Base-by-base conservation (phyloP, 2,329 filamentous ascomycete species). In the Monosporascus sp. region DNA sequence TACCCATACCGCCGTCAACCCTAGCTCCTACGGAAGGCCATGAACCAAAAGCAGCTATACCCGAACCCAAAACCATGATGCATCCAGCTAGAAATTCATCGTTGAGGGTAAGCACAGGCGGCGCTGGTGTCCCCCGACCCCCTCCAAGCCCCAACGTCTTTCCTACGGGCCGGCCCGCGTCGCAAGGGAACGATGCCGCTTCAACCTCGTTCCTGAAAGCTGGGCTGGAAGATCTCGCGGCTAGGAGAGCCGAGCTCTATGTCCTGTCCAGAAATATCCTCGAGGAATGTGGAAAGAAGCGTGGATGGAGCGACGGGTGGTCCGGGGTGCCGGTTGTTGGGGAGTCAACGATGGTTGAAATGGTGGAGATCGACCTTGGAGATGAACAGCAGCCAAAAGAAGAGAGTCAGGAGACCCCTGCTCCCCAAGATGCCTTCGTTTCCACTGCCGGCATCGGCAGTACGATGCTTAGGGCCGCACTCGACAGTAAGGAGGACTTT, bases 191-290 rank as follows among this genome's bases (percentile, higher is more conserved):
- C 2, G 71, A 83, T 49, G 65, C 65, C 9, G 56, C 73, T 18
- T 71, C 73, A 5, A 70, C 75, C 2, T 75, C 77, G 0, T 82
- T 84, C 51, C 70, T 80, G 17, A 85, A 84, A 55, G 63, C 73
- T 6, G 91, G 93, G 0, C 74, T 92, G 1, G 88, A 95, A 65
- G 88, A 95, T 51, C 75, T 97, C 24, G 89, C 92, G 37, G 89
- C 89, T 45, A 84, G 85, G 55, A 81, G 93, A 62, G 93, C 90
- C 6, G 90, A 96, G 63, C 77, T 97, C 2, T 87, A 90, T 55
- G 75, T 89, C 52, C 73, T 96, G 41, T 92, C 90, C 8, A 80
- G 93, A 51, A 90, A 89, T 57, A 81, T 94, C 5, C 75, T 97
- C 0, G 86, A 93, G 62, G 80, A 85, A 48, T 72, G 90, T 47